Evolutionary conservation across 2,329 filamentous ascomycete genomes (phyloP), one percentile per base, ranked within the genome.

Genomic region (Hawksworthiomyces lignivorus): DNA sequence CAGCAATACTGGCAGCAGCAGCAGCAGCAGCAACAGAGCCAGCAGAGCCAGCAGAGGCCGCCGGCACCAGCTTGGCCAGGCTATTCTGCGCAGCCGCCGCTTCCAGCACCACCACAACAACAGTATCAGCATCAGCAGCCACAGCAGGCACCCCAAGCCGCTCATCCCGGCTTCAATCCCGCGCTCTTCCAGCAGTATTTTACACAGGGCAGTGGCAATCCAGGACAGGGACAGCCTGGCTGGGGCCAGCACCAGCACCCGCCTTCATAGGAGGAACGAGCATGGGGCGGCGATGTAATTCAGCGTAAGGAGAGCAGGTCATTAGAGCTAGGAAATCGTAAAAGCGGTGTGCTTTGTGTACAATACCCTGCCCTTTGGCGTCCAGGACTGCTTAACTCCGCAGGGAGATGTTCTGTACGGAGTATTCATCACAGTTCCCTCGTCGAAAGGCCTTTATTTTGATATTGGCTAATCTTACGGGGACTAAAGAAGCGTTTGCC

Each of bases 1-100:
- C 64, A 65, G 40, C 46, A 54, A 22, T 64, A 65, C 46, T 61
- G 59, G 21, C 46, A 51, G 9, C 54, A 55, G 31, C 47, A 52
- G 10, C 32, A 41, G 11, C 55, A 55, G 30, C 45, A 43, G 11
- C 40, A 48, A 7, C 50, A 48, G 19, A 47, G 47, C 24, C 42
- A 47, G 20, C 43, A 37, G 18, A 44, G 33, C 10, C 43, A 43
- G 4, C 38, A 29, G 44, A 12, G 41, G 30, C 14, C 41, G 34
- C 30, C 42, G 14, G 1, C 36, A 15, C 14, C 42, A n/a, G 27
- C 42, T 8, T 30, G 27, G 21, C 15, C 43, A 2, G 21, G 27
- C 4, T 17, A 28, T 17, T 31, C 40, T 5, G 11, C 11, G 17
- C 41, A 39, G 19, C 39, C 31, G 22, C 41, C 35, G 18, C 27